A percentile compares a stretch with the other conserved stretches of the same genome.
phyloP scores from a whole-genome alignment of 2,329 filamentous ascomycete species.

The Penicillium decumbens region DNA sequence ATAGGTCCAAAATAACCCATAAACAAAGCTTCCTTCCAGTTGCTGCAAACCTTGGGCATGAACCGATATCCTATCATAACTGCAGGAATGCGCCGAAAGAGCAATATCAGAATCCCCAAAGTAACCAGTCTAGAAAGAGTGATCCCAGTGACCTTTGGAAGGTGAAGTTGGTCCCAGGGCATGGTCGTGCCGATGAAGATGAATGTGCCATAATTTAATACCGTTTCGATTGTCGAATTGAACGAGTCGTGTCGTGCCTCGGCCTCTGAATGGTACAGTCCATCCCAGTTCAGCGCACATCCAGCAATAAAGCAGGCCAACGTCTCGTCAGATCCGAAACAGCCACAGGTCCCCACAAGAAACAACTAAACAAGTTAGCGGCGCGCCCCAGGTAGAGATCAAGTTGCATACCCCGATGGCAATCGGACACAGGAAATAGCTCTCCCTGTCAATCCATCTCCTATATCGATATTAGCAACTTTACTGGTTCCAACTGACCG shows the following conservation, averaged over 20 bases:
- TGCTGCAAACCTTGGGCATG: slow-evolving; percentile 50
- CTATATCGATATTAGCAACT: slow-evolving; percentile 26
- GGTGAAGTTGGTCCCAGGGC: slow-evolving; percentile 54
- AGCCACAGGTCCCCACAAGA: slow-evolving; percentile 54
- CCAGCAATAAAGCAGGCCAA: slow-evolving; percentile 60
- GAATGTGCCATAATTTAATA: slow-evolving; percentile 59
- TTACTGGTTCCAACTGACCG: neutral
- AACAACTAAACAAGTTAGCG: slow-evolving; percentile 46
- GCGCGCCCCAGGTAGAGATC: neutral
- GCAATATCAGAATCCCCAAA: slow-evolving; percentile 51
- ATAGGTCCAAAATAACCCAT: slow-evolving; percentile 55
- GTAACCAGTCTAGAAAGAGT: slow-evolving; percentile 49
- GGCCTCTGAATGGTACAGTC: slow-evolving; percentile 54
- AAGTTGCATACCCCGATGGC: slow-evolving; percentile 43
- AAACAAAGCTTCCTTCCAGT: slow-evolving; percentile 57
- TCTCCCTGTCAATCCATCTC: slow-evolving; percentile 54
- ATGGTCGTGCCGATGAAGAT: slow-evolving; percentile 56
- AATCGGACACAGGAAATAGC: slow-evolving; percentile 51
- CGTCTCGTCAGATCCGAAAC: slow-evolving; percentile 56
- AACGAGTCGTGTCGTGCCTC: slow-evolving; percentile 57
- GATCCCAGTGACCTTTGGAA: slow-evolving; percentile 51
- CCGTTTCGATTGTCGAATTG: slow-evolving; percentile 54
- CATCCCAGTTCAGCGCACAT: slow-evolving; percentile 59
- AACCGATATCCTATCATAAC: slow-evolving; percentile 53
- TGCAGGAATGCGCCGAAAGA: slow-evolving; percentile 56